Evolutionary conservation across 257 asterid species (phyloP), one percentile per base, ranked within the genome.

Genomic region (Solanum rostratum): DNA sequence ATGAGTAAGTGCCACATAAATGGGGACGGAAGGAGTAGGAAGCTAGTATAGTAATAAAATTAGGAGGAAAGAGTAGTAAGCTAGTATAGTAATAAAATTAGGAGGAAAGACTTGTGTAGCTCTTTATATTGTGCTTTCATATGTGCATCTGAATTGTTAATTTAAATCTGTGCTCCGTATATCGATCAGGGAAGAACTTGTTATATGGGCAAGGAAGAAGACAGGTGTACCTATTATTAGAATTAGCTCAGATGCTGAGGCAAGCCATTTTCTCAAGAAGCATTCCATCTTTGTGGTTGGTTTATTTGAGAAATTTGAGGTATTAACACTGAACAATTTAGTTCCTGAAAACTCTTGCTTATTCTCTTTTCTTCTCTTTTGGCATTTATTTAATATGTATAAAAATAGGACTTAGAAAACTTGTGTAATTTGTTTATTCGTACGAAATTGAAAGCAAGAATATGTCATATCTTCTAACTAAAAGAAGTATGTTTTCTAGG

Each of bases 201-300:
- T 95, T 89, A 82, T 94, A 79, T 97, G 99, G 99, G 92, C 91
- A 20, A 92, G 96, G 90, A 95, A 95, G 94, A 97, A 93, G 92
- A 95, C 97, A 5, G 97, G 98, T 80, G 83, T 83, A 19, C 99
- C 99, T 81, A 92, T 94, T 60, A 84, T 93, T 79, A 90, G 91
- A 87, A 85, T 94, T 70, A 89, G 87, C 83, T 86, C 96, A 6
- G 88, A 90, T 33, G 62, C 87, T 19, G 98, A 93, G 88, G 98
- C 97, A 78, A 88, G 84, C 85, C 94, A 93, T 71, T 90, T 92
- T 88, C 78, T 91, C 88, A 92, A 91, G 91, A 93, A 94, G 88
- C 92, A 95, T 37, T 52, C 90, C n/a, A 83, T 78, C 39, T 97
- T 90, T 90, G 94, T 93, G 52, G 92, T 95, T 81, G 99, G 97